phyloP scores from a whole-genome alignment of 495 filamentous ascomycete species.

The Staphylotrichum longicolle region DNA sequence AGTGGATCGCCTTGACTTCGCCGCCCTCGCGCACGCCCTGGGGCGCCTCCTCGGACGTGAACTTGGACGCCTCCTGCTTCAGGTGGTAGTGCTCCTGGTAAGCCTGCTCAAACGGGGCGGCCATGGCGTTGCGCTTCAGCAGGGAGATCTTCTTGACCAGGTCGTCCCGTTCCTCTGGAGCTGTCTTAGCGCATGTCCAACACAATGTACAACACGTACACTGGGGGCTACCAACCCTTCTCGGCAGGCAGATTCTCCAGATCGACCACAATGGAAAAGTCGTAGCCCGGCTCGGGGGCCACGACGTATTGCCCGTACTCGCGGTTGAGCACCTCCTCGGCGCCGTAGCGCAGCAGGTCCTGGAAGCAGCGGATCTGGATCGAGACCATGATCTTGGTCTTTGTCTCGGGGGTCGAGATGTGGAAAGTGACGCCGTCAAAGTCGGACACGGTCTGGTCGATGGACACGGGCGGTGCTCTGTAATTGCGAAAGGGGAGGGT shows the following conservation, averaged over 20 bases:
- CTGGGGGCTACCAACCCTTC: constrained; percentile 50
- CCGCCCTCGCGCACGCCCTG: constrained; percentile 84
- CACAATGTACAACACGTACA: no score
- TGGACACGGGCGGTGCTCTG: constrained; percentile 77
- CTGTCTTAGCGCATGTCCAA: constrained; percentile 16
- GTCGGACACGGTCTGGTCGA: constrained; percentile 97
- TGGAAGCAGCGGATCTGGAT: constrained; percentile 91
- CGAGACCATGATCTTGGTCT: constrained; percentile 88
- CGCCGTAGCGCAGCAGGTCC: constrained; percentile 89
- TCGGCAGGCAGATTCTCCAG: constrained; percentile 80
- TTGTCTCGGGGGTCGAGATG: constrained; percentile 89
- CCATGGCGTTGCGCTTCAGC: constrained; percentile 96
- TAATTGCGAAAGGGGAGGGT: background rate
- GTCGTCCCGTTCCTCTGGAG: constrained; percentile 71
- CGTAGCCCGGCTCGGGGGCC: constrained; percentile 81
- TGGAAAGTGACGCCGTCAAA: constrained; percentile 98
- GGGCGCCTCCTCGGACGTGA: constrained; percentile 86
- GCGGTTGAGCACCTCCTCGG: constrained; percentile 81
- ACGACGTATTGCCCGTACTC: constrained; percentile 95
- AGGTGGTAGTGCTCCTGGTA: constrained; percentile 89
- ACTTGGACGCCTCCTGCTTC: constrained; percentile 82
- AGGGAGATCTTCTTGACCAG: constrained; percentile 81
- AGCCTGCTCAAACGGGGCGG: constrained; percentile 92
- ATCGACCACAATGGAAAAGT: constrained; percentile 90
- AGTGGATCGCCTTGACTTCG: constrained; percentile 93